Conservation (phyloP, 257 asterid genomes). For the Voacanga thouarsii region DNA sequence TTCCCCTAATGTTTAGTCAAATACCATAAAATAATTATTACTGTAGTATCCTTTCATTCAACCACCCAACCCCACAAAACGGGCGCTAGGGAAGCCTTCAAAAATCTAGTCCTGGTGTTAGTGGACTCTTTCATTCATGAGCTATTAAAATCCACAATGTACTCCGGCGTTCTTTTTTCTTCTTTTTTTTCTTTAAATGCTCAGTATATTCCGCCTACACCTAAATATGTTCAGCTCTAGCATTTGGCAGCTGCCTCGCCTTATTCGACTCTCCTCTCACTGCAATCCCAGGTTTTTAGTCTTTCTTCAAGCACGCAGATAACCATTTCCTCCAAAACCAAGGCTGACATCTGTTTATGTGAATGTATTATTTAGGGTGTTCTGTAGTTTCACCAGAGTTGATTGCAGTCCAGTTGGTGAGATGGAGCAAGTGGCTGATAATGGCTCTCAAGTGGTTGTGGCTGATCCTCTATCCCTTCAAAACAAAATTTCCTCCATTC, state of each 20-base stretch:
- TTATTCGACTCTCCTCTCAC: not conserved
- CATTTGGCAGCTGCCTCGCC: not conserved
- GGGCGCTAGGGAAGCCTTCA: too few species aligned
- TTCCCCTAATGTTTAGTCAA: too few species aligned
- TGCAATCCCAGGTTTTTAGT: conserved; percentile 9
- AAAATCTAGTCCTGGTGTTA: too few species aligned
- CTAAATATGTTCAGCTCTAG: not conserved
- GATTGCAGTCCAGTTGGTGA: conserved; percentile 13
- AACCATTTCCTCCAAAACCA: not conserved
- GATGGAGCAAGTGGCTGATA: conserved; percentile 59
- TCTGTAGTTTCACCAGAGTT: conserved; percentile 27
- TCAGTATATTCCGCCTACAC: not conserved
- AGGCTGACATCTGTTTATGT: not conserved
- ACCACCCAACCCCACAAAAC: too few species aligned
- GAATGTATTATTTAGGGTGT: conserved; percentile 12
- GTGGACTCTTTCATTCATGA: conserved; percentile 9
- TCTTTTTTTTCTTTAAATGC: too few species aligned
- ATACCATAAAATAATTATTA: too few species aligned
- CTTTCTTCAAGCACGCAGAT: not conserved
- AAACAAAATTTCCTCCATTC: conserved; percentile 55
- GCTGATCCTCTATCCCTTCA: conserved; percentile 48
- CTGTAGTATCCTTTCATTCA: too few species aligned
- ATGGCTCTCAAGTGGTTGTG: conserved; percentile 62
- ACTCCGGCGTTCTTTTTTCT: too few species aligned
- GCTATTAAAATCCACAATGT: not conserved